A percentile compares a stretch with the other conserved stretches of the same genome.
These are phyloP conservation scores for Thuja plicata DNA, from an alignment of 83 land plant genomes.

Conservation along the genomic window DNA sequence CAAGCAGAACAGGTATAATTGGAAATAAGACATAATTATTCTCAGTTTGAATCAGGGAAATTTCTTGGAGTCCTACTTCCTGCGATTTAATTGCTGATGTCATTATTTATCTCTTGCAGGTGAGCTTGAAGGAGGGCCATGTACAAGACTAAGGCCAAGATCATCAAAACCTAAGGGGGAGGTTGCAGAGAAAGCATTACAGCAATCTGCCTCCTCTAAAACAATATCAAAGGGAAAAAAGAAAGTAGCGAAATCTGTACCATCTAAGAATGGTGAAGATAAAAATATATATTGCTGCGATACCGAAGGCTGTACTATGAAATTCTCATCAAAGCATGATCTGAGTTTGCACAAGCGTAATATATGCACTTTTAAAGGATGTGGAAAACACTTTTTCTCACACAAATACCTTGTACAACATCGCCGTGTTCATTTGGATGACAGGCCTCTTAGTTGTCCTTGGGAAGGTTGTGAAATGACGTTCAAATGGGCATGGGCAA, in stretches of 20 bases:
- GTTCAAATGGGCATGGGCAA: constrained; percentile 99
- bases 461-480: constrained; percentile 98
- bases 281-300: constrained; percentile 68
- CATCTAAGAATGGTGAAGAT: constrained; percentile 19
- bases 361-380: constrained; percentile 81
- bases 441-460: constrained; percentile 93
- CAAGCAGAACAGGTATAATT: constrained; percentile 6
- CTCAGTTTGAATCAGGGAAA: neutral
- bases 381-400: constrained; percentile 91
- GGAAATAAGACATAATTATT: neutral
- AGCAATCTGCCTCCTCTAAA: constrained; percentile 6
- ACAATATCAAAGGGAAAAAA: constrained; percentile 1
- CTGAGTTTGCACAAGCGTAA: constrained; percentile 74
- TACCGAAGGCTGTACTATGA: constrained; percentile 89
- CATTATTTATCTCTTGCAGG: constrained; percentile 13
- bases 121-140: constrained; percentile 38
- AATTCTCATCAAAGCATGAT: constrained; percentile 71
- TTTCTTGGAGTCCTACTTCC: neutral
- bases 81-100: neutral
- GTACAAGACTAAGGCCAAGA: constrained; percentile 36
- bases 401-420: constrained; percentile 96
- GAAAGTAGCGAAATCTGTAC: constrained; percentile 21
- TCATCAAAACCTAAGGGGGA: constrained; percentile 18
- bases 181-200: constrained; percentile 8
- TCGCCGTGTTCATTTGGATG: constrained; percentile 87